A percentile compares a stretch with the other conserved stretches of the same genome.
Evolutionary conservation across 83 land plant genomes (phyloP).

Genomic region (Larix sibirica): DNA sequence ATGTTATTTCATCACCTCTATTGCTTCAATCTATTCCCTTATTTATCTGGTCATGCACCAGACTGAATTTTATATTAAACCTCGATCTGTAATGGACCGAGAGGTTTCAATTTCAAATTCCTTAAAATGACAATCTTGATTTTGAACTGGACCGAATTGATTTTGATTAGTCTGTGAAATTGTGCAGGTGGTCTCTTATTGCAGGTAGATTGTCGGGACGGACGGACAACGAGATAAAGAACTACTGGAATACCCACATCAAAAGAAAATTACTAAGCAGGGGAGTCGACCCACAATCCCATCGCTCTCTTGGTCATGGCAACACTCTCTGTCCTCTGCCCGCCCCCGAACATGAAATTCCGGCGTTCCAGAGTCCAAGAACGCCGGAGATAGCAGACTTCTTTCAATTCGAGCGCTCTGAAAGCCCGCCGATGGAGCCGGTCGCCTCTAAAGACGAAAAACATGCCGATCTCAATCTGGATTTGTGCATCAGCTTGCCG

Average conservation of each 20-base stretch:
- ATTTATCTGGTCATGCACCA: too few relatives aligned
- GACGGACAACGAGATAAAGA: not conserved
- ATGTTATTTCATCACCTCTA: not conserved
- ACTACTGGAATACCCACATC: slow-evolving; percentile 9
- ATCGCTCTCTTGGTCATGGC: not conserved
- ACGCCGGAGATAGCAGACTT: too few relatives aligned
- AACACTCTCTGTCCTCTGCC: not conserved
- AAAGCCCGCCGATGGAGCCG: too few relatives aligned
- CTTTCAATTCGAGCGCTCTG: too few relatives aligned
- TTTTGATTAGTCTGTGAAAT: too few relatives aligned
- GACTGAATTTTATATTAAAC: too few relatives aligned
- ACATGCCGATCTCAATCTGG: not conserved
- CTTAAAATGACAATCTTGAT: too few relatives aligned
- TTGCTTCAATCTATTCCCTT: too few relatives aligned
- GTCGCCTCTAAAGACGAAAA: not conserved
- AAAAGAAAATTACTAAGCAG: not conserved
- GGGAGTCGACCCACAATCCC: not conserved
- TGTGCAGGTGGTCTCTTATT: not conserved
- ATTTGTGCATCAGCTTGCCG: slow-evolving; percentile 10
- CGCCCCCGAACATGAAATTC: too few relatives aligned
- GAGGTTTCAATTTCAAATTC: too few relatives aligned
- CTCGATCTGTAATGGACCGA: too few relatives aligned
- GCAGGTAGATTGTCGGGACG: slow-evolving; percentile 1
- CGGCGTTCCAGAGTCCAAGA: not conserved
- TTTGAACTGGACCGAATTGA: too few relatives aligned